Evolutionary conservation across 495 filamentous ascomycete species (phyloP).

Genomic region (Hypoxylon subgilvum): DNA sequence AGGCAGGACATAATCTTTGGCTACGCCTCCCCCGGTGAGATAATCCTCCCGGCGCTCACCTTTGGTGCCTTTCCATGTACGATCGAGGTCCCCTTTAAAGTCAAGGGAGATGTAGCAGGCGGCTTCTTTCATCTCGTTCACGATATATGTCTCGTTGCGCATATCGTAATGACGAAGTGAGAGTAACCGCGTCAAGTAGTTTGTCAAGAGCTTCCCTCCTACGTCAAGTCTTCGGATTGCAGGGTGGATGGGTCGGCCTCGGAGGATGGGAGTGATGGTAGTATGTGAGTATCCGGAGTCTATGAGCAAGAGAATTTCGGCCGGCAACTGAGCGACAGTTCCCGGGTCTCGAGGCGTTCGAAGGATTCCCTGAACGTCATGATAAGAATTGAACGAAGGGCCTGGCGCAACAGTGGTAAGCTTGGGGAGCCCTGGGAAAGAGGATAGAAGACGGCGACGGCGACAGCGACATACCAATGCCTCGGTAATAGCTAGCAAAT

Average conservation of each 20-base stretch:
- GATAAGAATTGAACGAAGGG: conserved; percentile 81
- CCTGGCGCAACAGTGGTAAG: conserved; percentile 31
- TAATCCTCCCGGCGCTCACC: conserved; percentile 54
- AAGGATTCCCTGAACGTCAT: conserved; percentile 72
- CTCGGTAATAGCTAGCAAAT: conserved; percentile 84
- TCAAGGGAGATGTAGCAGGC: conserved; percentile 82
- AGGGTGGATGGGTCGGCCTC: conserved; percentile 77
- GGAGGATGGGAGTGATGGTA: conserved; percentile 84
- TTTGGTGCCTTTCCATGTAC: conserved; percentile 79
- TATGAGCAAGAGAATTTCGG: conserved; percentile 83
- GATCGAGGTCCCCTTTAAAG: conserved; percentile 80
- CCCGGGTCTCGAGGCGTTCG: conserved; percentile 51
- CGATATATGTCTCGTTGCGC: conserved; percentile 87
- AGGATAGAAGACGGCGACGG: no score
- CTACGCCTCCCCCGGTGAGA: conserved; percentile 69
- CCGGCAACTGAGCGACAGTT: conserved; percentile 58
- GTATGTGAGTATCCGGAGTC: conserved; percentile 95
- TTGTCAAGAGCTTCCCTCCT: conserved; percentile 93
- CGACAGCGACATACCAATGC: conserved; percentile 60
- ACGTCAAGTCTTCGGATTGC: conserved; percentile 87
- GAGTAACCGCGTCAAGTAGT: conserved; percentile 86
- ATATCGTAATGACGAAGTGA: conserved; percentile 93
- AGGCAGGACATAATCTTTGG: conserved; percentile 90
- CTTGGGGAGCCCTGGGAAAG: not conserved
- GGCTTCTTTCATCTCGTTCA: conserved; percentile 94